Conservation (phyloP, 1,284 basidiomycete genomes). For the Papiliotrema laurentii region DNA sequence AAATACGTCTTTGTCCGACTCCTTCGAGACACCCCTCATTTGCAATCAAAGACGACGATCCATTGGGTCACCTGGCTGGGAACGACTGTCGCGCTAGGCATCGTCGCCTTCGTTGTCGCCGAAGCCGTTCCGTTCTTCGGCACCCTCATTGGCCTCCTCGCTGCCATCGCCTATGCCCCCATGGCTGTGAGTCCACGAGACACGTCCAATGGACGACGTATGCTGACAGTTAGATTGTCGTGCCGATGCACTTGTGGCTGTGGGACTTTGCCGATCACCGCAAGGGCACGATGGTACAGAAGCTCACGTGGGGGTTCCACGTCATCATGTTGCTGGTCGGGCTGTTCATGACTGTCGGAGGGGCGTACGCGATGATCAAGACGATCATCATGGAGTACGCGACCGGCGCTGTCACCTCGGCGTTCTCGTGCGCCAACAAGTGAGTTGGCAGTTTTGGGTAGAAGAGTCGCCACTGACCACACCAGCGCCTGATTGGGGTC, state of each 20-base stretch:
- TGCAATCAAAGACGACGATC: slow-evolving; percentile 56
- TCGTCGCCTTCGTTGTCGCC: slow-evolving; percentile 13
- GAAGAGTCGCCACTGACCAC: no score
- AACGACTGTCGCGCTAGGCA: slow-evolving; percentile 23
- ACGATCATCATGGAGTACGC: slow-evolving; percentile 19
- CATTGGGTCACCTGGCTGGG: slow-evolving; percentile 58
- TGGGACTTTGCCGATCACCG: slow-evolving; percentile 15
- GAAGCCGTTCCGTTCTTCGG: slow-evolving; percentile 20
- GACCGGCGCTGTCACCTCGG: slow-evolving; percentile 11
- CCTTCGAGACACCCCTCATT: slow-evolving; percentile 57
- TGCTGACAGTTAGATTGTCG: slow-evolving; percentile 13
- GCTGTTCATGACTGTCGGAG: slow-evolving; percentile 29
- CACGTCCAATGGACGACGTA: not conserved
- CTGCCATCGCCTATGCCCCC: slow-evolving; percentile 17
- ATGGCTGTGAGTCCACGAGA: slow-evolving; percentile 15
- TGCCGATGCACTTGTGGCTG: slow-evolving; percentile 32
- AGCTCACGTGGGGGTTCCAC: slow-evolving; percentile 20
- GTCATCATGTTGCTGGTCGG: slow-evolving; percentile 29
- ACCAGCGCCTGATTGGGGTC: no score
- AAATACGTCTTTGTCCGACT: slow-evolving; percentile 55
- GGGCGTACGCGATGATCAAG: slow-evolving; percentile 24
- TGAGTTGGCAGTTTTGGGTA: not conserved
- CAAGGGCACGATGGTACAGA: slow-evolving; percentile 12
- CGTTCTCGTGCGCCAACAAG: slow-evolving; percentile 24
- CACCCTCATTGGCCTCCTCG: slow-evolving; percentile 19